These are phyloP conservation scores for Calendula officinalis DNA, from an alignment of 129 eudicot genomes.

Conservation along the genomic window DNA sequence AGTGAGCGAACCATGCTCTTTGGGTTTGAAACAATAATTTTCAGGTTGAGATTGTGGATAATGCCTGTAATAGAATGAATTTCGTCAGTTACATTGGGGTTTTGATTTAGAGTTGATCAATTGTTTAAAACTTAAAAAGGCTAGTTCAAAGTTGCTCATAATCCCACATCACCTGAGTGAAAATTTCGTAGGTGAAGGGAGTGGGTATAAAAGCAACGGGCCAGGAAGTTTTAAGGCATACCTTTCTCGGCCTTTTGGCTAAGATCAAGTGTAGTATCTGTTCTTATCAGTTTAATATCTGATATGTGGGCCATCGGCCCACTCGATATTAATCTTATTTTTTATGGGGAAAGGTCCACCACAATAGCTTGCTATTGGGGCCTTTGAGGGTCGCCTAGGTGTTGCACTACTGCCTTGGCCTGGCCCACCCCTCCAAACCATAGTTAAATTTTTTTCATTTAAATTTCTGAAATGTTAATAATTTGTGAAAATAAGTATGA, in stretches of 20 bases:
- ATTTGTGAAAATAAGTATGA: too few species aligned
- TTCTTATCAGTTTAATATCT: constrained; percentile 54
- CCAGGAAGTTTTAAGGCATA: constrained; percentile 20
- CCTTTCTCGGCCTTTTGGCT: constrained; percentile 97
- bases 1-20: too few species aligned
- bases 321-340: constrained; percentile 28
- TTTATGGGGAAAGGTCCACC: constrained; percentile 11
- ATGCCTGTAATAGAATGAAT: background rate
- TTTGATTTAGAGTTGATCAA: background rate
- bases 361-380: constrained; percentile 24
- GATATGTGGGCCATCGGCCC: constrained; percentile 29
- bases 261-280: constrained; percentile 93
- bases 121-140: background rate
- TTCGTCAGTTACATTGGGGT: background rate
- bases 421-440: constrained; percentile 1
- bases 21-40: background rate
- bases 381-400: constrained; percentile 14
- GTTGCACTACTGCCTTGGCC: constrained; percentile 21
- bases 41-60: too few species aligned
- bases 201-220: background rate
- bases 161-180: constrained; percentile 18
- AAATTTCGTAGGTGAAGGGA: background rate
- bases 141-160: background rate
- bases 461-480: too few species aligned
- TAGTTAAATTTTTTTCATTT: too few species aligned